Evolutionary conservation across 1,139 yeast species (phyloP), one percentile per base, ranked within the genome.

Genomic region (Geotrichum carabidarum): DNA sequence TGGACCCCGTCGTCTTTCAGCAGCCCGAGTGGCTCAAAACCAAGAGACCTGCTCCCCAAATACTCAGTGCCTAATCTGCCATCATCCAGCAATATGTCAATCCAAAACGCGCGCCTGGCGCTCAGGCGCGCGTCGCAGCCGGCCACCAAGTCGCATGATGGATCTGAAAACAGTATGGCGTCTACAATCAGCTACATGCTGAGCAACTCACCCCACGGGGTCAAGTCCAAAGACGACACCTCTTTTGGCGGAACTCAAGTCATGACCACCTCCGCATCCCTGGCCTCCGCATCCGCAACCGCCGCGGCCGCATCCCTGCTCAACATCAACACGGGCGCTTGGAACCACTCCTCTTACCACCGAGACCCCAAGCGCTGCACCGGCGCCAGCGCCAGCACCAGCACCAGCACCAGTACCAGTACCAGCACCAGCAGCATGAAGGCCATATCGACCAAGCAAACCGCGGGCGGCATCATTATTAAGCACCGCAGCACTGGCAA

Each of bases 241-340:
- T 22, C 27, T 3, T 22, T 22, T 5, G 27, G 27, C 27, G 27
- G 27, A 3, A 22, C 27, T 5, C 27, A 22, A 22, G 27, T 14
- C 12, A 17, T 12, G 3, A 47, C 14, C 12, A 35, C 52, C 8
- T 45, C 56, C 12, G 48, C 56, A 2, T 18, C 45, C 8, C 44
- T 36, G 8, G 51, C 51, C 14, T 49, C 53, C 0, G 48, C 53
- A 9, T 27, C 50, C 2, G 50, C 53, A 2, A 53, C 56, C 12
- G 50, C 53, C 5, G 53, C 50, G 3, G 56, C 56, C 2, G 41
- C 50, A 3, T 44, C 53, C 4, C 40, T 44, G 2, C 38, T 43
- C 9, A 40, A 38, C 18, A 38, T 53, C 8, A 42, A 43, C 17
- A 7, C 44, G 14, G 22, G 27, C 35, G 12, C 47, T 3, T 12